Conservation (phyloP, 108 stramenopile species). For the Cyclotella sp. region DNA sequence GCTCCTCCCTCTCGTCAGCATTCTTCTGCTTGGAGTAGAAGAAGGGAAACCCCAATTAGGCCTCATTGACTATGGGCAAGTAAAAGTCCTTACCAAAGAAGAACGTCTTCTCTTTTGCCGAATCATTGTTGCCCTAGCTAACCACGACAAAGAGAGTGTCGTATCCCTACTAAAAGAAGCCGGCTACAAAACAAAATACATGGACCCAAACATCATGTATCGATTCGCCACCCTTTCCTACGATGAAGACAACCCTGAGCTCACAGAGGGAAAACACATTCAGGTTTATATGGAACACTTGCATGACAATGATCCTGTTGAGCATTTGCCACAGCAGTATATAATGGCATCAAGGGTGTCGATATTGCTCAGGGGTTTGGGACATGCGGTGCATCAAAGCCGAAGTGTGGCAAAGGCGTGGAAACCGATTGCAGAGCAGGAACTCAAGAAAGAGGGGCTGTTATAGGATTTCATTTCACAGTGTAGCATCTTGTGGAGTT, state of each 20-base stretch:
- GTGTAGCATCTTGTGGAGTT: too few species aligned
- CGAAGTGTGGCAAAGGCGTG: constrained; percentile 72
- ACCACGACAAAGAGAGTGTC: constrained; percentile 65
- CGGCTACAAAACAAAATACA: constrained; percentile 68
- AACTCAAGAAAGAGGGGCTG: constrained; percentile 60
- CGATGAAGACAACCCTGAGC: constrained; percentile 70
- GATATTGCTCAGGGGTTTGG: constrained; percentile 77
- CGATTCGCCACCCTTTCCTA: constrained; percentile 77
- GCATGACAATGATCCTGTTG: constrained; percentile 71
- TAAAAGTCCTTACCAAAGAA: constrained; percentile 69
- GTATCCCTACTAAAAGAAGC: constrained; percentile 68
- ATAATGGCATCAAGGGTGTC: constrained; percentile 73
- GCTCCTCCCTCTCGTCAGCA: constrained; percentile 34
- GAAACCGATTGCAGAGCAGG: constrained; percentile 79
- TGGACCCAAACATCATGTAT: constrained; percentile 72
- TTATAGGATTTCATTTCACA: constrained; percentile 6
- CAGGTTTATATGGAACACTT: constrained; percentile 86
- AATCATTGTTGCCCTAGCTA: constrained; percentile 76
- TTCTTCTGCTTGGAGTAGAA: constrained; percentile 68
- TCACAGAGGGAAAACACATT: constrained; percentile 79
- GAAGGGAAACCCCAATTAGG: constrained; percentile 74
- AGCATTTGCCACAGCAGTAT: constrained; percentile 68
- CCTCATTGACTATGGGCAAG: constrained; percentile 90
- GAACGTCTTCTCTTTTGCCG: constrained; percentile 72
- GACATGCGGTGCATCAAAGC: constrained; percentile 78